Base-by-base conservation (phyloP, 139 green algal species). In the Picochlorum sp. region DNA sequence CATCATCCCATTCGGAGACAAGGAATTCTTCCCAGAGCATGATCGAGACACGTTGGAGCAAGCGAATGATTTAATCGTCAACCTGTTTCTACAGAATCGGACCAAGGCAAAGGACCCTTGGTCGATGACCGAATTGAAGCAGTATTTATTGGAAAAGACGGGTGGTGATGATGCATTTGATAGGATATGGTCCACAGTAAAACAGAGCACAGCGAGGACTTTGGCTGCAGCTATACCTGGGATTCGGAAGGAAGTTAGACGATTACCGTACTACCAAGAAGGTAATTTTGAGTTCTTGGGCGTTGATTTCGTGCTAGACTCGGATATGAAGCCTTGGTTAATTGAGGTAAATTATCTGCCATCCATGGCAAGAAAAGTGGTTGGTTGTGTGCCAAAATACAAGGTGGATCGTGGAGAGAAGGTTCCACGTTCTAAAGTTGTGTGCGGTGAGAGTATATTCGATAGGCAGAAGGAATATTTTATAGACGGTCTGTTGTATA, bases 291-390 rank as follows among this genome's bases (percentile, higher is more conserved):
- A 89, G 62, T 50, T 88, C 26, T 57, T 90, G 34, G 85, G 85
- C 0, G 15, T 87, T 0, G 85, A 92, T 65, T 87, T 90, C 59
- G 49, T 92, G 56, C 37, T 92, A 28, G 83, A 91, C 68, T 34
- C 67, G 18, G 49, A 37, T 1, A 57, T 85, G 11, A 34, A 70
- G 34, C 81, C 85, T 9, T 86, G 75, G 66, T 69, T 92, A 47
- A 45, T 92, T 55, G 85, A 92, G 59, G 57, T 91, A 13, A 92
- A 92, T 63, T 71, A 69, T 1, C 34, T 84, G 16, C 85, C 85
- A 37, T 87, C 74, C 44, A 59, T 92, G 66, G 80, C 81, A 0
- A 58, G 77, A 30, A 78, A 80, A 65, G 71, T 77, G 21, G 50
- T 74, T 6, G 45, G n/a, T 18, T 63, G 56, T 1, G 16, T 60